Conservation (phyloP, 2,329 filamentous ascomycete genomes). For the Laburnicola sp. region DNA sequence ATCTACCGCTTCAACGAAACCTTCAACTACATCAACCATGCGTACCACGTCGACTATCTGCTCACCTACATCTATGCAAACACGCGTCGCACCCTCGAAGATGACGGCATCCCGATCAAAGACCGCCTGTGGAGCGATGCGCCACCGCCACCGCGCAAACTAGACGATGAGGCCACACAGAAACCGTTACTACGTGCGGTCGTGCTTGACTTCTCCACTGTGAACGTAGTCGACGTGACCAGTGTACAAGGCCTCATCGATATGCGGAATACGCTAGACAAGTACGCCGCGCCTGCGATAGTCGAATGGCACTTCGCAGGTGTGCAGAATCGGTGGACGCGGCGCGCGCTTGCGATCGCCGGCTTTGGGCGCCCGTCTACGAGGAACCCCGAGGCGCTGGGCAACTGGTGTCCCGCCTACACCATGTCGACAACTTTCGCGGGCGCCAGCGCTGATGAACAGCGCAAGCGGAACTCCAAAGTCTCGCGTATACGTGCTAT, state of each 20-base stretch:
- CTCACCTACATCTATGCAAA: constrained; percentile 65
- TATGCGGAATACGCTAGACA: constrained; percentile 58
- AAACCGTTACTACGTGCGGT: constrained; percentile 58
- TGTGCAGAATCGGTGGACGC: constrained; percentile 60
- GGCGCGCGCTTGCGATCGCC: constrained; percentile 58
- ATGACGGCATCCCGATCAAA: constrained; percentile 24
- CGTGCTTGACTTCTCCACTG: constrained; percentile 59
- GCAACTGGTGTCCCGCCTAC: constrained; percentile 31
- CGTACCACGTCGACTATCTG: constrained; percentile 78
- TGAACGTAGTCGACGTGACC: constrained; percentile 61
- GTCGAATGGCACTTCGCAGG: constrained; percentile 54
- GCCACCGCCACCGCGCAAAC: constrained; percentile 42
- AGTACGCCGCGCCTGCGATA: constrained; percentile 48
- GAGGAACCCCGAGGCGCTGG: constrained; percentile 6
- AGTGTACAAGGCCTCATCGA: constrained; percentile 59
- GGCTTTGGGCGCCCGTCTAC: constrained; percentile 55
- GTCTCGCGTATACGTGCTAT: neutral
- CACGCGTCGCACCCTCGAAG: constrained; percentile 24
- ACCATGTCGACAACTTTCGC: constrained; percentile 21
- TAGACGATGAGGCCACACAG: constrained; percentile 11
- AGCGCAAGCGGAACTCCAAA: neutral
- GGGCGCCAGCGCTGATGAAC: constrained; percentile 15
- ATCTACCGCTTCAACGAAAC: constrained; percentile 92
- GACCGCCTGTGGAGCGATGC: constrained; percentile 61
- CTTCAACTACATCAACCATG: constrained; percentile 92